These are phyloP conservation scores for Nyctanthes arbortristis DNA, from an alignment of 257 asterid genomes.

Conservation along the genomic window DNA sequence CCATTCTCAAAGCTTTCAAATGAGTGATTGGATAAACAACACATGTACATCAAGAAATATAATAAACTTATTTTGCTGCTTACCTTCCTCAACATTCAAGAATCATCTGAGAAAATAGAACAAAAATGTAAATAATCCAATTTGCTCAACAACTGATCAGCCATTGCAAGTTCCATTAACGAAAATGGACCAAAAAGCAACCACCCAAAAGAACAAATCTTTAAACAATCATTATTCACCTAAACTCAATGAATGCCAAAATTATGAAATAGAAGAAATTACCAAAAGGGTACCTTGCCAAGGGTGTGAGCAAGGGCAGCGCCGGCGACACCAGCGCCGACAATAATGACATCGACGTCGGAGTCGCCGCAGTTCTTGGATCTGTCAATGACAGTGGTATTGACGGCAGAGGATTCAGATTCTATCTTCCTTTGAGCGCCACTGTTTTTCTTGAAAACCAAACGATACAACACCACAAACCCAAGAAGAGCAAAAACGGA, in stretches of 20 bases:
- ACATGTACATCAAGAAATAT: not conserved
- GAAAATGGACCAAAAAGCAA: not conserved
- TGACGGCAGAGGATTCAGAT: not conserved
- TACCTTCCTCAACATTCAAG: not conserved
- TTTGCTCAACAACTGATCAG: not conserved
- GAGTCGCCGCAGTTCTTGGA: not conserved
- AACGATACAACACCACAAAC: not conserved
- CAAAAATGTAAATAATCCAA: not conserved
- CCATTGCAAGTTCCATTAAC: not conserved
- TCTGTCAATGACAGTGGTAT: not conserved
- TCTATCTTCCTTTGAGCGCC: too few species aligned
- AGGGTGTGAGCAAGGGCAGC: constrained; percentile 9
- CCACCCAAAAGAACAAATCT: not conserved
- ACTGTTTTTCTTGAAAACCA: not conserved
- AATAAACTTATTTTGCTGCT: not conserved
- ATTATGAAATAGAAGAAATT: not conserved
- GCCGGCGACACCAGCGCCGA: constrained; percentile 8
- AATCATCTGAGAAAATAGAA: not conserved
- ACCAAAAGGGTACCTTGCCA: not conserved
- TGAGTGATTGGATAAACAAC: not conserved
- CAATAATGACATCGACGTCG: not conserved
- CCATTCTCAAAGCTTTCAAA: not conserved
- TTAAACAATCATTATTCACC: not conserved
- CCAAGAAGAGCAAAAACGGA: not conserved
- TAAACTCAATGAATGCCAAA: not conserved